Conservation (phyloP, 1,284 basidiomycete species). For the Rhodotorula mucilaginosa region DNA sequence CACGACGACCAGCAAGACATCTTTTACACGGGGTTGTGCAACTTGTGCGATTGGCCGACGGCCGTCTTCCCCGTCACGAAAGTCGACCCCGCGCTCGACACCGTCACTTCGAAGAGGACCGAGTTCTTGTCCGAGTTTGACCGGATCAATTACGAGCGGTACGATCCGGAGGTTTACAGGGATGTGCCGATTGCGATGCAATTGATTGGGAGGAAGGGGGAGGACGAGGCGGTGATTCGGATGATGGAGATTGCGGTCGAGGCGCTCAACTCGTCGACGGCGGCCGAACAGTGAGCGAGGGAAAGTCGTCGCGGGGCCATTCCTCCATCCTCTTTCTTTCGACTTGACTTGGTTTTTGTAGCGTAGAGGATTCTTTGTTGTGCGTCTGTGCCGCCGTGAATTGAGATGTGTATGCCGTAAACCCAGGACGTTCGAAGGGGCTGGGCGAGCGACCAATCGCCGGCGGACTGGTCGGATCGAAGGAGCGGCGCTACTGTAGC, state of each 20-base stretch:
- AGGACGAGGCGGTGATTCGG: constrained; percentile 66
- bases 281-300: too few species aligned
- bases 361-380: too few species aligned
- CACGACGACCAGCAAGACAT: constrained; percentile 54
- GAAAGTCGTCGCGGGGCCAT: too few species aligned
- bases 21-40: constrained; percentile 56
- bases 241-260: constrained; percentile 34
- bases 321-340: too few species aligned
- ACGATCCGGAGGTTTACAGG: constrained; percentile 59
- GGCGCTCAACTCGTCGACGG: constrained; percentile 17
- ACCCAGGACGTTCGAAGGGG: too few species aligned
- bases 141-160: constrained; percentile 57
- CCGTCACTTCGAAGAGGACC: constrained; percentile 40
- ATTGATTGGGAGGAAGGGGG: constrained; percentile 64
- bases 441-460: too few species aligned
- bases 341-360: too few species aligned
- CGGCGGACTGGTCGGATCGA: too few species aligned
- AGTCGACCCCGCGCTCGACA: constrained; percentile 27
- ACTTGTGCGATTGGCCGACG: constrained; percentile 59
- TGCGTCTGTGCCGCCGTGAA: too few species aligned
- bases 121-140: constrained; percentile 57
- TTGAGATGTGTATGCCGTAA: too few species aligned
- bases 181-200: constrained; percentile 69
- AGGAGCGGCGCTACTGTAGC: too few species aligned
- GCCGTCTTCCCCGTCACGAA: constrained; percentile 56